phyloP scores from a whole-genome alignment of 1,139 yeast genomes.

The Debaryomyces sp. region DNA sequence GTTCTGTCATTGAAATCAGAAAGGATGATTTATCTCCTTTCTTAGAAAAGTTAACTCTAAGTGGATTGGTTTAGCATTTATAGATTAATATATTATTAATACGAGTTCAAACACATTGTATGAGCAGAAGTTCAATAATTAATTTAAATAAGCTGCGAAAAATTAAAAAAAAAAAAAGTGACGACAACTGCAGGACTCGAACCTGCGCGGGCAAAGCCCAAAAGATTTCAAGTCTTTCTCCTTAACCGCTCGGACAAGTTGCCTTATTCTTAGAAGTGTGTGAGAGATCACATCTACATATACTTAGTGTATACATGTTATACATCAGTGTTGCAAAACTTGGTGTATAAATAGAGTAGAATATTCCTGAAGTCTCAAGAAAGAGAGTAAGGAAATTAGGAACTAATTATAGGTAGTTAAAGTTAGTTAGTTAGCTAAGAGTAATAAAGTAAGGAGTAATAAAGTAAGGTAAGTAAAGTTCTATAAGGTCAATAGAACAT shows the following conservation, averaged over 20 bases:
- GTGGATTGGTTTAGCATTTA: slow-evolving; percentile 35
- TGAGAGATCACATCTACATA: no score
- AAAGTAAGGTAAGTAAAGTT: no score
- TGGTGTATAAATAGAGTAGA: background rate
- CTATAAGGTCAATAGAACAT: background rate
- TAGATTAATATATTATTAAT: slow-evolving; percentile 4
- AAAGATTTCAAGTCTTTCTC: slow-evolving; percentile 61
- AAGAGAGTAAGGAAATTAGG: background rate
- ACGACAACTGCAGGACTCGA: no score
- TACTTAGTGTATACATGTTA: no score
- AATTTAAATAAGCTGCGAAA: no score
- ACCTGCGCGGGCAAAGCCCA: slow-evolving; percentile 65
- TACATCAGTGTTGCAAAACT: background rate
- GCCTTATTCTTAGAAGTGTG: slow-evolving; percentile 34
- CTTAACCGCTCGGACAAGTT: slow-evolving; percentile 62
- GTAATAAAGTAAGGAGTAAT: no score
- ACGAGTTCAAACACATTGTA: no score
- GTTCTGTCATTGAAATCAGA: slow-evolving; percentile 86
- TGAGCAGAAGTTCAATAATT: no score
- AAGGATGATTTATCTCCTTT: slow-evolving; percentile 88
- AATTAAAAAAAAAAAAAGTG: no score
- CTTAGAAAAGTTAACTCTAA: slow-evolving; percentile 67
- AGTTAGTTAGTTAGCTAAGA: background rate
- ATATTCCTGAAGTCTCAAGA: background rate
- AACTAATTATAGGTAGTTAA: background rate